phyloP scores from a whole-genome alignment of 192 early-diverging fungal genomes.

The Coemansia sp. region DNA sequence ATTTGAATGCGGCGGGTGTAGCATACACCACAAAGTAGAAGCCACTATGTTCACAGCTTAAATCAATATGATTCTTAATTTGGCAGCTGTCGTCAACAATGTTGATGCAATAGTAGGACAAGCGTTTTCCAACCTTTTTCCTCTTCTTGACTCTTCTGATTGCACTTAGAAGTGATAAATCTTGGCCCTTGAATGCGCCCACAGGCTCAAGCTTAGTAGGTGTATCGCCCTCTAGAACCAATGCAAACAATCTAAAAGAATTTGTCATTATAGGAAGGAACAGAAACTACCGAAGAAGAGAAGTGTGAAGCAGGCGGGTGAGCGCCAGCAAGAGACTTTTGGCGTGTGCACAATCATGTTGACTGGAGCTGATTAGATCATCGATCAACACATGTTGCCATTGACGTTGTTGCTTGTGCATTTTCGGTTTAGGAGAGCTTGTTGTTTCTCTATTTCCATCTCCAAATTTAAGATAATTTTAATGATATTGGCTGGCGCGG shows the following conservation, averaged over 20 bases:
- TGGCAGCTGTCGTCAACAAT: neutral
- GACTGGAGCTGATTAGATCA: no score
- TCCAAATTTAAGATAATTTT: slow-evolving; percentile 58
- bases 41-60: neutral
- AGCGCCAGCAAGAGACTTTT: neutral
- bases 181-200: neutral
- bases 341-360: no score
- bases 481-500: slow-evolving; percentile 1
- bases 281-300: neutral
- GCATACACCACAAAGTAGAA: neutral
- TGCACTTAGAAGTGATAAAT: neutral
- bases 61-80: neutral
- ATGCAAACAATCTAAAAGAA: neutral
- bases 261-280: neutral
- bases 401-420: neutral
- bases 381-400: neutral
- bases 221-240: neutral
- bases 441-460: slow-evolving; percentile 60
- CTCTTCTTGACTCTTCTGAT: neutral
- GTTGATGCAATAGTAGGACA: neutral
- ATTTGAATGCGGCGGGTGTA: neutral
- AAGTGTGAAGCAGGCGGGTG: neutral
- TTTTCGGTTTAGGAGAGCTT: no score
- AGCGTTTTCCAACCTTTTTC: no score
- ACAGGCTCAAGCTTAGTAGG: neutral